phyloP scores from a whole-genome alignment of 164 flowering plant species.

The Umbellularia californica region DNA sequence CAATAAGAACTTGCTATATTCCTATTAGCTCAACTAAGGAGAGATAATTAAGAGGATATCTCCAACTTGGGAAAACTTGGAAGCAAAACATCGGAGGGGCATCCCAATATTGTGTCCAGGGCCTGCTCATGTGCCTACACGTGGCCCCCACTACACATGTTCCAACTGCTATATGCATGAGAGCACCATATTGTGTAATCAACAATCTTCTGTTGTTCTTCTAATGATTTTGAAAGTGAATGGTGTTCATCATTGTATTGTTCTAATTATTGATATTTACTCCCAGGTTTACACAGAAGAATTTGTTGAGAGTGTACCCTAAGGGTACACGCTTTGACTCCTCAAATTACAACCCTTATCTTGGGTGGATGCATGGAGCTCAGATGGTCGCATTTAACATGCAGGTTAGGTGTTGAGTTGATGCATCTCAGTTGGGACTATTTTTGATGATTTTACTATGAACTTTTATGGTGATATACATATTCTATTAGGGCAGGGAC shows the following conservation, averaged over 20 bases:
- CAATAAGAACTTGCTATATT: no score
- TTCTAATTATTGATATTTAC: background rate
- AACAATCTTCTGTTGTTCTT: background rate
- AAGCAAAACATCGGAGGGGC: no score
- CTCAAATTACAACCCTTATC: conserved; percentile 14
- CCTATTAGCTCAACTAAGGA: no score
- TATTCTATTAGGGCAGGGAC: background rate
- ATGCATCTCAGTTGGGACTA: background rate
- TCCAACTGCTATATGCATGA: background rate
- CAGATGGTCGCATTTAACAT: conserved; percentile 15
- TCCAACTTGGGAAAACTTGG: no score
- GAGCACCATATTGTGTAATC: background rate
- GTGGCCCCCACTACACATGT: background rate
- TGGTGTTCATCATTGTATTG: background rate
- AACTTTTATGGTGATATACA: background rate
- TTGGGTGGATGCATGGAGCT: conserved; percentile 18
- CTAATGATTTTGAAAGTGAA: background rate
- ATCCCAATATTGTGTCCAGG: no score
- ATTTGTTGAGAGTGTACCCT: conserved; percentile 14
- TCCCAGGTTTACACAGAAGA: conserved; percentile 12
- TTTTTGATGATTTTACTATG: no score
- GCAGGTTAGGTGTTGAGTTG: conserved; percentile 8
- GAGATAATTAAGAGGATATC: no score
- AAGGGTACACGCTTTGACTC: conserved; percentile 15
- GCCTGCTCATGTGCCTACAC: no score